Evolutionary conservation across 176 grass and related monocot genomes (phyloP).

Genomic region (Puya raimondii): DNA sequence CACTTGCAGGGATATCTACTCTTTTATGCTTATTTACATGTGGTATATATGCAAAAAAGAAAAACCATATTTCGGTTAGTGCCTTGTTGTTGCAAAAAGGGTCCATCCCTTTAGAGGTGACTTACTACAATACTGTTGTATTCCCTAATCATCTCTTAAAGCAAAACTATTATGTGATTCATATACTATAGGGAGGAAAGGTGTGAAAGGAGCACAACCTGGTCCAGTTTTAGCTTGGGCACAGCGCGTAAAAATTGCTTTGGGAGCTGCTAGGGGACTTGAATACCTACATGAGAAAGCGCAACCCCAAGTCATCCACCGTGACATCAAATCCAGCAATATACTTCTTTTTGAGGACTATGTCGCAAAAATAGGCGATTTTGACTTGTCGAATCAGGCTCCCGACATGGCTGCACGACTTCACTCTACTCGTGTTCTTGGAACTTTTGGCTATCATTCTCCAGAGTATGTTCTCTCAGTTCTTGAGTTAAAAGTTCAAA

Average conservation of each 20-base stretch:
- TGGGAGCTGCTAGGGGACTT: conserved; percentile 26
- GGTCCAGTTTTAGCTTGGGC: conserved; percentile 25
- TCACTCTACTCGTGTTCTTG: conserved; percentile 29
- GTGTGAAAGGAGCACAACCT: conserved; percentile 24
- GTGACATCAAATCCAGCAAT: conserved; percentile 33
- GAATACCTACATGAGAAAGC: conserved; percentile 42
- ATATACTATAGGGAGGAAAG: conserved; percentile 9
- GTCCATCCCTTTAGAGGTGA: not conserved
- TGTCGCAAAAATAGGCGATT: conserved; percentile 29
- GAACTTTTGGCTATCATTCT: conserved; percentile 33
- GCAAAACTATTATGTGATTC: not conserved
- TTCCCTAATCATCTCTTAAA: not conserved
- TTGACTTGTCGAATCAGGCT: conserved; percentile 28
- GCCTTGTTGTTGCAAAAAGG: not conserved
- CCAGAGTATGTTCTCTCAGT: conserved; percentile 18
- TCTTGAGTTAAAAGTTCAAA: too few relatives aligned
- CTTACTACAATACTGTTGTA: not conserved
- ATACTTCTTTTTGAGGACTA: conserved; percentile 29
- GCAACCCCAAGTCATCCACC: conserved; percentile 24
- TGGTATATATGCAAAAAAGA: too few relatives aligned
- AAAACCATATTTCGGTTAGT: not conserved
- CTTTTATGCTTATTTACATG: too few relatives aligned
- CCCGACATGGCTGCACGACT: conserved; percentile 31
- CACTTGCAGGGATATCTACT: too few relatives aligned
- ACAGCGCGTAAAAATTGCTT: conserved; percentile 26